Conservation (phyloP, 257 asterid genomes). For the Capsicum baccatum region DNA sequence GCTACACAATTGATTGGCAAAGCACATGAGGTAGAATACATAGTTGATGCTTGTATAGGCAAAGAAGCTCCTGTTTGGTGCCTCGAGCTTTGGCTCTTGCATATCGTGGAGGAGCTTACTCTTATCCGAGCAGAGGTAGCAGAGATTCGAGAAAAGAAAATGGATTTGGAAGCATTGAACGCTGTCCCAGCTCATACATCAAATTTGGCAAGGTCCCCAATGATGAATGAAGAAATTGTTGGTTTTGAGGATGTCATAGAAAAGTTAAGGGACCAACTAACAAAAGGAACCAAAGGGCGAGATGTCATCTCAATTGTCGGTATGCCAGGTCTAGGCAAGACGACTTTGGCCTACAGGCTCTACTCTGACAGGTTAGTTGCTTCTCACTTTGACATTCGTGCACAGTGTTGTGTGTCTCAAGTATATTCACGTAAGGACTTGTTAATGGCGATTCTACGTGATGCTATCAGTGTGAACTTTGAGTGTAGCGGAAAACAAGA, state of each 20-base stretch:
- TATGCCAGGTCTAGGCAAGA: constrained; percentile 27
- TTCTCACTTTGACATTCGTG: constrained; percentile 29
- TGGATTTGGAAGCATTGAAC: not conserved
- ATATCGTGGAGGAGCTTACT: not conserved
- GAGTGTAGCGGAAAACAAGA: not conserved
- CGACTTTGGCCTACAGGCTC: constrained; percentile 26
- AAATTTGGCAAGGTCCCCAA: not conserved
- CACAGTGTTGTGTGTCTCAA: constrained; percentile 25
- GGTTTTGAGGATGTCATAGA: not conserved
- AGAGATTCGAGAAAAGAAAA: not conserved
- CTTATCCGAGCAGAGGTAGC: not conserved
- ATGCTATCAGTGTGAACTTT: not conserved
- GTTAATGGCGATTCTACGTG: not conserved
- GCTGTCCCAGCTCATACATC: not conserved
- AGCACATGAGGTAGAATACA: too few relatives aligned
- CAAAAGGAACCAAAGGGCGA: not conserved
- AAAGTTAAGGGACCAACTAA: not conserved
- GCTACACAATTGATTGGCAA: too few relatives aligned
- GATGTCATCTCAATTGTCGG: constrained; percentile 16
- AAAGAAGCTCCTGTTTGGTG: constrained; percentile 22
- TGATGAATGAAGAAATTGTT: not conserved
- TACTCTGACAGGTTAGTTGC: not conserved
- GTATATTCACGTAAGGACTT: constrained; percentile 1
- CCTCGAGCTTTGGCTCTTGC: constrained; percentile 24
- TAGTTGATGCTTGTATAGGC: too few relatives aligned